Base-by-base conservation (phyloP, 345 rosid genomes). In the Microcos paniculata region DNA sequence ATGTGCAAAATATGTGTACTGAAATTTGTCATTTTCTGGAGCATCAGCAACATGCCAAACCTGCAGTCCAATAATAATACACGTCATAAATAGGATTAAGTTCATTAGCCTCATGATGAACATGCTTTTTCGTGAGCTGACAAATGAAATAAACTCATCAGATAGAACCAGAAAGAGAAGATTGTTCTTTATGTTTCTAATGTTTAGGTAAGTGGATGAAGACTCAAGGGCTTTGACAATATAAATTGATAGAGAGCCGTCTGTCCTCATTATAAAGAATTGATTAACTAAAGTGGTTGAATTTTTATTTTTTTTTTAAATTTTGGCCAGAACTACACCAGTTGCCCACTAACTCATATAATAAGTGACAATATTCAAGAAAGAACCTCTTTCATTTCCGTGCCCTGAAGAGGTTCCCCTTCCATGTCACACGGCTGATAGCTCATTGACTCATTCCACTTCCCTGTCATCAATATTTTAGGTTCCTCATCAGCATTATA, bases 361-460 rank as follows among this genome's bases (percentile, higher is more conserved):
- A 19, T 23, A 38, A 46, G 40, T 23, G 48, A 9, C 11, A 52
- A 51, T 4, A 58, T 23, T n/a, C 14, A 33, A 65, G 73, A 45
- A 79, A 58, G 46, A 49, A 84, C 97, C 92, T 90, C 97, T 80
- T 87, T 88, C 61, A 86, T 67, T 75, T 91, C 94, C 30, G 92
- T 88, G 82, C 92, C 92, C 40, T 89, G 90, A 70, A 81, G 82
- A 14, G 97, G 90, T 79, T 91, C 97, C 46, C 94, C 97, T 63
- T 92, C 97, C 67, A 80, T 15, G 77, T 90, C 97, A 84, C 97
- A 92, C 11, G 92, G 94, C 69, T 92, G 94, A 67, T 89, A 92
- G 82, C 93, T 89, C 83, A 92, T 76, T n/a, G 87, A 87, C 82
- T 89, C 89, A 56, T 90, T 90, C 94, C 94, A 90, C 82, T 92